A percentile compares a stretch with the other conserved stretches of the same genome.
These are phyloP conservation scores for Yarrowia sp. DNA, from an alignment of 805 yeast species.

Conservation along the genomic window DNA sequence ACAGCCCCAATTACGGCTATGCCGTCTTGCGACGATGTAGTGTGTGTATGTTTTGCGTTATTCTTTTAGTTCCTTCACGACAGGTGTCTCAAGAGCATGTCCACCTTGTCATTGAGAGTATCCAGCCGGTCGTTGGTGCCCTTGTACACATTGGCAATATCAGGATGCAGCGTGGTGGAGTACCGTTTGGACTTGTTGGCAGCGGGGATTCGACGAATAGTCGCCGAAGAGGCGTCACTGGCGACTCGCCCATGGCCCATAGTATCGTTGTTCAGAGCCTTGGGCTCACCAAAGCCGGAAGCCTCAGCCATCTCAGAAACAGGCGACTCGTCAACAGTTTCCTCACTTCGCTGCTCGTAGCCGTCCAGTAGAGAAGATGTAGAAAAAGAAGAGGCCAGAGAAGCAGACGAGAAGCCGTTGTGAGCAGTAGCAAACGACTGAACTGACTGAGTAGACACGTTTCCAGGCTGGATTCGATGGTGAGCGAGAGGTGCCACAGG, in stretches of 20 bases:
- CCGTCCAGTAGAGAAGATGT: conserved; percentile 31
- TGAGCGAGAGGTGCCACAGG: conserved; percentile 18
- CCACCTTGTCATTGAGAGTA: conserved; percentile 32
- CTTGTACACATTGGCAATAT: conserved; percentile 29
- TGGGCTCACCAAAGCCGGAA: conserved; percentile 22
- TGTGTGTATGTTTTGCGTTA: not conserved
- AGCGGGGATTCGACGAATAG: not conserved
- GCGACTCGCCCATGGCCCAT: not conserved
- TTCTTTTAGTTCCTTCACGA: not conserved
- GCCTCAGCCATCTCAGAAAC: conserved; percentile 30
- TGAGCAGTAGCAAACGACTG: conserved; percentile 29
- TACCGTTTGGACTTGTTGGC: conserved; percentile 26
- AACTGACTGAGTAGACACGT: conserved; percentile 20
- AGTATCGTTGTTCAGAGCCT: not conserved
- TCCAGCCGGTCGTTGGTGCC: conserved; percentile 36
- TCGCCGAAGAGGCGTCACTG: conserved; percentile 7
- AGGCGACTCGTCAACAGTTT: conserved; percentile 33
- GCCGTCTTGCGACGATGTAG: not conserved
- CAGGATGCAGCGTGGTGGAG: conserved; percentile 34
- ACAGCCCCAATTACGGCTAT: no score
- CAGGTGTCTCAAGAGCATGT: conserved; percentile 22
- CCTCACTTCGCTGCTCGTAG: conserved; percentile 29
- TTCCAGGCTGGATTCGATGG: not conserved
- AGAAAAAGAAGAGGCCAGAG: conserved; percentile 29
- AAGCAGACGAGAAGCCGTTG: conserved; percentile 22